Percentiles rank a stretch among this genome's conserved stretches.
Evolutionary conservation across 345 rosid species (phyloP).

Genomic region (Sonneratia alba): DNA sequence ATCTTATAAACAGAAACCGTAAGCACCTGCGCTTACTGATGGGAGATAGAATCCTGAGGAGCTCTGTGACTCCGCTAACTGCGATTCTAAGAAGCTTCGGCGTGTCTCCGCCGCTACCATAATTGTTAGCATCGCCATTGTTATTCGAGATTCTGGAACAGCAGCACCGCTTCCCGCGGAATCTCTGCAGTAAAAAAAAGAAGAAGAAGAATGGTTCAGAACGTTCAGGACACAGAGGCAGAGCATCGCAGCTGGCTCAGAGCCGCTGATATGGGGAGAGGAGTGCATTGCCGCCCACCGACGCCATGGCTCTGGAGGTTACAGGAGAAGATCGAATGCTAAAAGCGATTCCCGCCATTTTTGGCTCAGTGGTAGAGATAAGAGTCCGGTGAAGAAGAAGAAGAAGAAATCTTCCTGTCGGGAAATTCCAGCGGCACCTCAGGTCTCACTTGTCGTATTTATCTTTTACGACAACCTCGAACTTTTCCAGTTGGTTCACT

Average conservation of each 20-base stretch:
- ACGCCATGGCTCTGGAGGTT: background rate
- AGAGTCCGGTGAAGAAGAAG: background rate
- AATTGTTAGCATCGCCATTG: slow-evolving; percentile 7
- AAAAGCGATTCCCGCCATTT: slow-evolving; percentile 12
- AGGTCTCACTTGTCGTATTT: too few species aligned
- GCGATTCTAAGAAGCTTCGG: slow-evolving; percentile 47
- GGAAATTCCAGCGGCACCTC: too few species aligned
- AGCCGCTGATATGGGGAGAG: background rate
- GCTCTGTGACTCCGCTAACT: slow-evolving; percentile 71
- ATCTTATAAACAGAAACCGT: slow-evolving; percentile 3
- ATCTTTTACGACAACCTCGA: too few species aligned
- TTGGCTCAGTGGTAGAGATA: background rate
- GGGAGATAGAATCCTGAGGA: slow-evolving; percentile 49
- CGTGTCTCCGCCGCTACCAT: slow-evolving; percentile 9
- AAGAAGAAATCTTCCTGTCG: too few species aligned
- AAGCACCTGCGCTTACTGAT: slow-evolving; percentile 23
- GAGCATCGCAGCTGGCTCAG: background rate
- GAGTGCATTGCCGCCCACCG: background rate
- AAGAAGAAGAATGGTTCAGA: background rate
- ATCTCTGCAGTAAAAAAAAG: slow-evolving; percentile 16
- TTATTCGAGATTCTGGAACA: slow-evolving; percentile 28
- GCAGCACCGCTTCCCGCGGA: slow-evolving; percentile 31
- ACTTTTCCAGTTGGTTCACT: too few species aligned
- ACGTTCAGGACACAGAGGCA: slow-evolving; percentile 28
- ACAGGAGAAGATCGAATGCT: background rate